These are phyloP conservation scores for Apophysomyces ossiformis DNA, from an alignment of 371 early-diverging fungal genomes.

Conservation along the genomic window DNA sequence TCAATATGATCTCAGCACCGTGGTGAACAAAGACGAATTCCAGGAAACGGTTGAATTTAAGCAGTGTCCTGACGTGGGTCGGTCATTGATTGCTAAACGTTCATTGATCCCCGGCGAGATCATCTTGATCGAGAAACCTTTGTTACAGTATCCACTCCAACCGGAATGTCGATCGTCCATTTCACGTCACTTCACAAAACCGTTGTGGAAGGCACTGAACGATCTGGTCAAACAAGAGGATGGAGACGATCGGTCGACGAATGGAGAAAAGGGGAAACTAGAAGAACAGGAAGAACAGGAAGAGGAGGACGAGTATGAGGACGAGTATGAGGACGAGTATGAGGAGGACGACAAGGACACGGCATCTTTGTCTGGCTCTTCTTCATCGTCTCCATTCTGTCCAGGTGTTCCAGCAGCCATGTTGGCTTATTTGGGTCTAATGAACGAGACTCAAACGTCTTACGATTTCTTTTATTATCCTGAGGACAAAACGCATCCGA, in stretches of 20 bases:
- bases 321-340: conserved; percentile 21
- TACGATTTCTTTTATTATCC: conserved; percentile 53
- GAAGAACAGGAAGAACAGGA: background rate
- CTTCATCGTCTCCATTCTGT: conserved; percentile 32
- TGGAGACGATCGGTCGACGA: background rate
- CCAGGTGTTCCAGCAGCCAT: conserved; percentile 58
- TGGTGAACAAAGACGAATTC: conserved; percentile 43
- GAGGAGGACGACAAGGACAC: conserved; percentile 22
- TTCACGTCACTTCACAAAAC: conserved; percentile 46
- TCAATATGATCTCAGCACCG: conserved; percentile 37
- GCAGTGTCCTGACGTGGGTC: conserved; percentile 38
- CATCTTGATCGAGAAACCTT: conserved; percentile 44
- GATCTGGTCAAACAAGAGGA: conserved; percentile 28
- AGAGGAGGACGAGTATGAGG: conserved; percentile 5
- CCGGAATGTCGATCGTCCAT: conserved; percentile 47
- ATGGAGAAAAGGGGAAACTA: background rate
- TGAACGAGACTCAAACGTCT: conserved; percentile 15
- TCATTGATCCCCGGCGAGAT: conserved; percentile 36
- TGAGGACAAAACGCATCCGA: conserved; percentile 32
- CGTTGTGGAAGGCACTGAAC: conserved; percentile 35
- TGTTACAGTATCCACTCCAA: conserved; percentile 37
- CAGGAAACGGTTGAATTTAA: conserved; percentile 29
- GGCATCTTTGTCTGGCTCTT: conserved; percentile 15
- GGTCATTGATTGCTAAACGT: conserved; percentile 41
- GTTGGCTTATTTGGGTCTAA: conserved; percentile 36